Percentiles rank a stretch among this genome's conserved stretches.
Conservation (phyloP, 306 rosid genomes). For the Pueraria montana region DNA sequence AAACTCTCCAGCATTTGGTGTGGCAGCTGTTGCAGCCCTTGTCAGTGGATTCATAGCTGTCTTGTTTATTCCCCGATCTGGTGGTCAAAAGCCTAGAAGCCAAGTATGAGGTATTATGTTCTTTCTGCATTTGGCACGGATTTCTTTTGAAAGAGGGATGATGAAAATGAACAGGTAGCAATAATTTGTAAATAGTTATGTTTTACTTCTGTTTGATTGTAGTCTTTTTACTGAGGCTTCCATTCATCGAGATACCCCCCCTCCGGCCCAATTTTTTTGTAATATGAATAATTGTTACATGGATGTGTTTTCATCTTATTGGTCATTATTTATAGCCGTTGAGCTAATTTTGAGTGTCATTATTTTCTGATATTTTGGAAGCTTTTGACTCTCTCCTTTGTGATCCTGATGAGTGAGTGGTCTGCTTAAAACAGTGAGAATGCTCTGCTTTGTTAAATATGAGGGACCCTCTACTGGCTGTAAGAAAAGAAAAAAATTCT, state of each 20-base stretch:
- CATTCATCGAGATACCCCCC: slow-evolving; percentile 28
- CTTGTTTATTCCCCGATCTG: slow-evolving; percentile 81
- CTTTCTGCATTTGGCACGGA: slow-evolving; percentile 49
- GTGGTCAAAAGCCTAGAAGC: slow-evolving; percentile 72
- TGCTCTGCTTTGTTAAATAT: slow-evolving; percentile 50
- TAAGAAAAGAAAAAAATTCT: slow-evolving; percentile 50
- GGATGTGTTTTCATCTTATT: slow-evolving; percentile 41
- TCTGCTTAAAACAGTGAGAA: slow-evolving; percentile 49
- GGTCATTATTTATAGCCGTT: slow-evolving; percentile 38
- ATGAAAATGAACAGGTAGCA: slow-evolving; percentile 51
- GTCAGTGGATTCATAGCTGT: slow-evolving; percentile 85
- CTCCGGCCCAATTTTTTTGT: slow-evolving; percentile 15
- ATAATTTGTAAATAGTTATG: slow-evolving; percentile 56
- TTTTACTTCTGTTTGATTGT: slow-evolving; percentile 37
- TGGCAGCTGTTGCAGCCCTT: slow-evolving; percentile 89
- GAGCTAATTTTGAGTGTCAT: slow-evolving; percentile 41
- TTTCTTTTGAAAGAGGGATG: slow-evolving; percentile 45
- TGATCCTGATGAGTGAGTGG: slow-evolving; percentile 44
- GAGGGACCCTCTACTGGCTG: slow-evolving; percentile 53
- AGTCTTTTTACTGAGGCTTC: slow-evolving; percentile 45
- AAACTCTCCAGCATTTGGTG: slow-evolving; percentile 92
- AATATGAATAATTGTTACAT: slow-evolving; percentile 46
- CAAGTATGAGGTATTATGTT: slow-evolving; percentile 74
- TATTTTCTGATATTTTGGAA: slow-evolving; percentile 40
- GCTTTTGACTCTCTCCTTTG: slow-evolving; percentile 15